Conservation (phyloP, 2,329 filamentous ascomycete species). For the Neopestalotiopsis clavispora region DNA sequence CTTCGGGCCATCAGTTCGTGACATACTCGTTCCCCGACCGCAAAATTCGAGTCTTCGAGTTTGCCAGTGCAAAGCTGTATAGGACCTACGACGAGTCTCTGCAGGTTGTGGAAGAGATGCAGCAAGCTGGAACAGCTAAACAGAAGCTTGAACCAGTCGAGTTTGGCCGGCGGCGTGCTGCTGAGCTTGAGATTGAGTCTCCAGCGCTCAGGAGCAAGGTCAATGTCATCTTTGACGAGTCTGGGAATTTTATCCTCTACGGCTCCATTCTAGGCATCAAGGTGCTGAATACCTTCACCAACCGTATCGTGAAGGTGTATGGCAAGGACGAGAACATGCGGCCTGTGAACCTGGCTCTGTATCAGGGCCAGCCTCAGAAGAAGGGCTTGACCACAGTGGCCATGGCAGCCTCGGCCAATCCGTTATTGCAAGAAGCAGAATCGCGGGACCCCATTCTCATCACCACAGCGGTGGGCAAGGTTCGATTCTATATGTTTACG, state of each 20-base stretch:
- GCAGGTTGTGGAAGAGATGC: conserved; percentile 88
- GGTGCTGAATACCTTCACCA: conserved; percentile 94
- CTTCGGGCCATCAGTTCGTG: conserved; percentile 83
- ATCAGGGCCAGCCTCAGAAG: conserved; percentile 94
- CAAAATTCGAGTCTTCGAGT: conserved; percentile 93
- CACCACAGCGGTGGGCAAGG: conserved; percentile 82
- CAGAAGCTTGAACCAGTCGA: conserved; percentile 88
- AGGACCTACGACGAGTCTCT: conserved; percentile 96
- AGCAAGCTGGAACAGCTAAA: conserved; percentile 85
- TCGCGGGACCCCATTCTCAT: conserved; percentile 88
- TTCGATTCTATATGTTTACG: conserved; percentile 97
- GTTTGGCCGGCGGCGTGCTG: conserved; percentile 84
- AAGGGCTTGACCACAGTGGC: conserved; percentile 92
- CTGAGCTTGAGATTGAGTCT: conserved; percentile 85
- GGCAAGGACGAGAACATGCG: conserved; percentile 89
- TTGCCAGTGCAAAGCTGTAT: conserved; percentile 83
- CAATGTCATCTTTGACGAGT: conserved; percentile 95
- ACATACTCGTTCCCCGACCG: conserved; percentile 92
- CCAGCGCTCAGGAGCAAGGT: conserved; percentile 69
- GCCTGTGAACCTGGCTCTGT: conserved; percentile 81
- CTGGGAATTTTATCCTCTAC: conserved; percentile 92
- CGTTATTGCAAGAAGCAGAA: conserved; percentile 90
- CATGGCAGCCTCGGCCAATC: conserved; percentile 96
- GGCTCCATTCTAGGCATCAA: conserved; percentile 92
- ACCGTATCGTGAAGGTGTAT: conserved; percentile 88